These are phyloP conservation scores for Biscutella laevigata DNA, from an alignment of 441 rosid genomes.

Conservation along the genomic window DNA sequence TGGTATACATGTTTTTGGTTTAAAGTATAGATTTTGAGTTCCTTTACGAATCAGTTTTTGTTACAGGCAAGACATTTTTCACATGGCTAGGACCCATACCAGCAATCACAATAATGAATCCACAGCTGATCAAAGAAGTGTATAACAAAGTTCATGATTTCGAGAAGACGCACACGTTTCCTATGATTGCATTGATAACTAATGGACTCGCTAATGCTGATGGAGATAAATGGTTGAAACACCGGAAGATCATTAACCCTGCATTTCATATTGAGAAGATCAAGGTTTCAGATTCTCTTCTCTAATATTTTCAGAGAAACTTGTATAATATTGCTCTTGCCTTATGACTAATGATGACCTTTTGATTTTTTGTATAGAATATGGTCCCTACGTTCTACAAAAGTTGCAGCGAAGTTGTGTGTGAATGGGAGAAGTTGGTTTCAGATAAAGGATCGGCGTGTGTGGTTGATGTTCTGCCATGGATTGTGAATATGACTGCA, in stretches of 20 bases:
- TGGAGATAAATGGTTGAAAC: conserved; percentile 18
- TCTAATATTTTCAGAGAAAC: not conserved
- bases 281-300: conserved; percentile 8
- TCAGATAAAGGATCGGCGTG: conserved; percentile 10
- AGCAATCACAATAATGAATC: conserved; percentile 16
- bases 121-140: conserved; percentile 21
- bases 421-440: conserved; percentile 28
- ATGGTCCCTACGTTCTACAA: conserved; percentile 32
- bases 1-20: conserved; percentile 11
- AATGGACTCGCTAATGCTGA: conserved; percentile 17
- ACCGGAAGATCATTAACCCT: conserved; percentile 17
- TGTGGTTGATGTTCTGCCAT: conserved; percentile 27
- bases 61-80: conserved; percentile 8
- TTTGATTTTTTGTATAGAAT: conserved; percentile 16
- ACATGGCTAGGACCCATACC: conserved; percentile 19
- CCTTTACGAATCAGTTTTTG: not conserved
- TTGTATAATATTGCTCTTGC: not conserved
- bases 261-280: conserved; percentile 22
- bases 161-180: conserved; percentile 13
- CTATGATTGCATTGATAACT: conserved; percentile 3
- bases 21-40: not conserved
- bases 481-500: conserved; percentile 9
- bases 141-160: conserved; percentile 17
- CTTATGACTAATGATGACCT: not conserved
- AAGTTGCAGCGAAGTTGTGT: conserved; percentile 27